A percentile compares a stretch with the other conserved stretches of the same genome.
Conservation (phyloP, 1,284 basidiomycete genomes). For the Ganoderma lucidum region DNA sequence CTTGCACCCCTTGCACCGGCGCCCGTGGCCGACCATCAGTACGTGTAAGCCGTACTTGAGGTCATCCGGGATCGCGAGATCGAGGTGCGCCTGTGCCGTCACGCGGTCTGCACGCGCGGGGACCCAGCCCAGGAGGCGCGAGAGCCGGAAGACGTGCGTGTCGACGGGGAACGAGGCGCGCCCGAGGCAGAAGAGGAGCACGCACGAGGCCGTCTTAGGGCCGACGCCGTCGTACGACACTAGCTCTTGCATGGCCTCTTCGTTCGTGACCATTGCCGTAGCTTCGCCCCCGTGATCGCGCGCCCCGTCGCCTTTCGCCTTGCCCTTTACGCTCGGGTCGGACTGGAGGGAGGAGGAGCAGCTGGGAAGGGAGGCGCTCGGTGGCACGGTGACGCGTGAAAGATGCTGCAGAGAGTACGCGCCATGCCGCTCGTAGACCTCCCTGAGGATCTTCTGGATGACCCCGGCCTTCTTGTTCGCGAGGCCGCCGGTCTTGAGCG, state of each 20-base stretch:
- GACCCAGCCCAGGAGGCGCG: slow-evolving; percentile 74
- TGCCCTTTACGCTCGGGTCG: slow-evolving; percentile 4
- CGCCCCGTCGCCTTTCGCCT: slow-evolving; percentile 13
- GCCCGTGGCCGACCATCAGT: slow-evolving; percentile 73
- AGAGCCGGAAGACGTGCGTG: slow-evolving; percentile 76
- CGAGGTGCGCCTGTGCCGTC: slow-evolving; percentile 75
- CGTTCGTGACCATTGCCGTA: slow-evolving; percentile 52
- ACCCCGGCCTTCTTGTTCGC: slow-evolving; percentile 78
- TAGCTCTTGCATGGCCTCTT: slow-evolving; percentile 73
- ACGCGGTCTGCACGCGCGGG: slow-evolving; percentile 70
- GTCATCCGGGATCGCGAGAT: slow-evolving; percentile 64
- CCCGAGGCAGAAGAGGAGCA: slow-evolving; percentile 79
- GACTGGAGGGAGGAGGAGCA: neutral
- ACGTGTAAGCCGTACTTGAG: slow-evolving; percentile 80
- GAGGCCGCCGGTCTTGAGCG: slow-evolving; percentile 75
- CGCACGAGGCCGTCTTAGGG: slow-evolving; percentile 83
- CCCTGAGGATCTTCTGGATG: slow-evolving; percentile 65
- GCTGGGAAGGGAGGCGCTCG: neutral
- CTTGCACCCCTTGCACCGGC: slow-evolving; percentile 63
- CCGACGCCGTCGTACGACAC: slow-evolving; percentile 78
- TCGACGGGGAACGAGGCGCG: slow-evolving; percentile 82
- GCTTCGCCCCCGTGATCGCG: slow-evolving; percentile 22
- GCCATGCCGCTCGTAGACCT: slow-evolving; percentile 62
- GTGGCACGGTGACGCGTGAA: slow-evolving; percentile 36
- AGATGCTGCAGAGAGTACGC: slow-evolving; percentile 65